A percentile compares a stretch with the other conserved stretches of the same genome.
Conservation (phyloP, 1,139 yeast genomes). For the Magnusiomyces fungicola region DNA sequence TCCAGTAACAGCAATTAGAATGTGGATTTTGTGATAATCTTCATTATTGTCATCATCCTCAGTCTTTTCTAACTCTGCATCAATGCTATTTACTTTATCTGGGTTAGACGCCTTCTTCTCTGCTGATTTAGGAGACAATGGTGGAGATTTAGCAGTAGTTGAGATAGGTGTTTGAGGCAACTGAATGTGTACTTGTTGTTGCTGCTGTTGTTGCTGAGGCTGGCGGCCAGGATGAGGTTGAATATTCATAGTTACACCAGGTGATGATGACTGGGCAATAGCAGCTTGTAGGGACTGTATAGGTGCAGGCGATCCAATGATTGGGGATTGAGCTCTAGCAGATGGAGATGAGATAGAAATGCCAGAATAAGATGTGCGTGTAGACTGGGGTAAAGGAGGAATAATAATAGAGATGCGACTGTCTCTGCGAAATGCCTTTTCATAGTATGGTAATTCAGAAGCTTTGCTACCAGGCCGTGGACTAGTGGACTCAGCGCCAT, state of each 20-base stretch:
- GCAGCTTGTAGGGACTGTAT: too few relatives aligned
- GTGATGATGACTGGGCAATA: too few relatives aligned
- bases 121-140: too few relatives aligned
- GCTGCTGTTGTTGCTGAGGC: not conserved
- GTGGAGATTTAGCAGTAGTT: not conserved
- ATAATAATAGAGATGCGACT: conserved; percentile 7
- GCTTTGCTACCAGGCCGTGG: too few relatives aligned
- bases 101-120: too few relatives aligned
- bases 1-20: conserved; percentile 87
- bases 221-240: too few relatives aligned
- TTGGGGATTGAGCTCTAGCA: too few relatives aligned
- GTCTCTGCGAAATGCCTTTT: conserved; percentile 1
- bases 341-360: not conserved
- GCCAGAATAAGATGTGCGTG: not conserved
- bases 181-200: not conserved
- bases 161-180: not conserved
- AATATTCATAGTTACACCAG: too few relatives aligned
- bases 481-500: too few relatives aligned
- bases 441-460: conserved; percentile 2
- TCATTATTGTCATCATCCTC: conserved; percentile 4
- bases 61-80: too few relatives aligned
- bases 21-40: conserved; percentile 55
- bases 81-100: too few relatives aligned
- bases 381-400: conserved; percentile 1
- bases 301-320: too few relatives aligned